Percentiles rank a stretch among this genome's conserved stretches.
Conservation (phyloP, 2,329 filamentous ascomycete genomes). For the Fusarium sp. region DNA sequence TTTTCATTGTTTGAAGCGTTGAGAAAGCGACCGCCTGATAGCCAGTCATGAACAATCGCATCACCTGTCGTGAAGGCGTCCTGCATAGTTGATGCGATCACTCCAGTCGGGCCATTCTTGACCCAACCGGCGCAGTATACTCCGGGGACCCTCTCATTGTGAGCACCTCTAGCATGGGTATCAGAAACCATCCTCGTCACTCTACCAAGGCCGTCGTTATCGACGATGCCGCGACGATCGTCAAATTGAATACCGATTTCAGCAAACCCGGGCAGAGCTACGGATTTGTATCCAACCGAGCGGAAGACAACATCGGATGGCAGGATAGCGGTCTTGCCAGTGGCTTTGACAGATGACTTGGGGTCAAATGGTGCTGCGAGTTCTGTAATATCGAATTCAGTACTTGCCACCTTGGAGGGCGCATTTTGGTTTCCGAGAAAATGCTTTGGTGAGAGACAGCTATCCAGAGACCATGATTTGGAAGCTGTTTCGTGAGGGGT, state of each 20-base stretch:
- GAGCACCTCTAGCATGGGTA: constrained; percentile 42
- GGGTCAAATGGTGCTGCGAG: constrained; percentile 66
- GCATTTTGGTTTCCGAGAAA: constrained; percentile 65
- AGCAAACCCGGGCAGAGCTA: constrained; percentile 77
- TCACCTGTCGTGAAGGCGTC: constrained; percentile 93
- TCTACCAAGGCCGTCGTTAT: constrained; percentile 83
- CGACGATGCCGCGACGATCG: constrained; percentile 75
- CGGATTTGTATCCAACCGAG: constrained; percentile 93
- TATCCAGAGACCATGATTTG: constrained; percentile 86
- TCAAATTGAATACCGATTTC: constrained; percentile 84
- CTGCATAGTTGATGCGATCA: constrained; percentile 95
- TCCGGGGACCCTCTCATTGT: constrained; percentile 65
- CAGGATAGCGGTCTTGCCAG: constrained; percentile 61
- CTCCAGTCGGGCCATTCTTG: constrained; percentile 91
- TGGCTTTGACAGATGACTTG: constrained; percentile 57
- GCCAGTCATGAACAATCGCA: constrained; percentile 82
- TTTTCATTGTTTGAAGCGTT: constrained; percentile 2
- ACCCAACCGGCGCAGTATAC: constrained; percentile 97
- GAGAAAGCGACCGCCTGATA: constrained; percentile 53
- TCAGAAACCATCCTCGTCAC: constrained; percentile 57
- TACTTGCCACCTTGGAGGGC: constrained; percentile 64
- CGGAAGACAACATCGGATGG: constrained; percentile 81
- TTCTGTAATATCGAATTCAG: constrained; percentile 72
- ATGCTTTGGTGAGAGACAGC: constrained; percentile 78
- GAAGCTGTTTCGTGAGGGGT: constrained; percentile 56